These are phyloP conservation scores for Picochlorum costavermella DNA, from an alignment of 139 green algal species.

Conservation along the genomic window DNA sequence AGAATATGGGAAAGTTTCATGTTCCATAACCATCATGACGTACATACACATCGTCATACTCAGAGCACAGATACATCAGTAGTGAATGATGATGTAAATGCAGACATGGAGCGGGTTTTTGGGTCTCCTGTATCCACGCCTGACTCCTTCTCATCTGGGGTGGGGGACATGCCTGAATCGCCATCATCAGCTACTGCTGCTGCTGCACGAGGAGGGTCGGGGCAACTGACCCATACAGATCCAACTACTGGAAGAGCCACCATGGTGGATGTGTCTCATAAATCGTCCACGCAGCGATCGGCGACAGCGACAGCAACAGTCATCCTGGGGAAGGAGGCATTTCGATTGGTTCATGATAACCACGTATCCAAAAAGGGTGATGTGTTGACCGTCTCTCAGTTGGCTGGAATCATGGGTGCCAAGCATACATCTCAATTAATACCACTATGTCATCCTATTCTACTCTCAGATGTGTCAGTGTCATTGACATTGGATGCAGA, in stretches of 20 bases:
- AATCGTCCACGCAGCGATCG: constrained; percentile 35
- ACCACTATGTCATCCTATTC: constrained; percentile 80
- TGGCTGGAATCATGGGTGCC: constrained; percentile 85
- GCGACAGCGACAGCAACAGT: constrained; percentile 63
- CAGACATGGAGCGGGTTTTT: background rate
- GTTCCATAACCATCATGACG: no score
- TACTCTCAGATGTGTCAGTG: constrained; percentile 60
- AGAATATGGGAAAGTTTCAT: no score
- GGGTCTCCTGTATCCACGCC: background rate
- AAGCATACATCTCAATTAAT: constrained; percentile 81
- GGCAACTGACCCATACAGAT: constrained; percentile 42
- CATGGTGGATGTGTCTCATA: constrained; percentile 82
- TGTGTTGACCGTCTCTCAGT: constrained; percentile 71
- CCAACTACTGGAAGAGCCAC: constrained; percentile 34
- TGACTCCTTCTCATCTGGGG: background rate
- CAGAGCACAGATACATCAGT: no score
- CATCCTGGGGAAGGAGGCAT: constrained; percentile 53
- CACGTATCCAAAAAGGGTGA: constrained; percentile 71
- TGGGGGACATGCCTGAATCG: background rate
- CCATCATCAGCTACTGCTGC: background rate
- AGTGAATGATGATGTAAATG: no score
- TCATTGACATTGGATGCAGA: constrained; percentile 42
- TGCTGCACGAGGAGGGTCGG: background rate
- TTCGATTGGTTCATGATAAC: constrained; percentile 55
- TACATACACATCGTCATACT: no score